Conservation (phyloP, 139 green algal genomes). For the Haematococcus lacustris region DNA sequence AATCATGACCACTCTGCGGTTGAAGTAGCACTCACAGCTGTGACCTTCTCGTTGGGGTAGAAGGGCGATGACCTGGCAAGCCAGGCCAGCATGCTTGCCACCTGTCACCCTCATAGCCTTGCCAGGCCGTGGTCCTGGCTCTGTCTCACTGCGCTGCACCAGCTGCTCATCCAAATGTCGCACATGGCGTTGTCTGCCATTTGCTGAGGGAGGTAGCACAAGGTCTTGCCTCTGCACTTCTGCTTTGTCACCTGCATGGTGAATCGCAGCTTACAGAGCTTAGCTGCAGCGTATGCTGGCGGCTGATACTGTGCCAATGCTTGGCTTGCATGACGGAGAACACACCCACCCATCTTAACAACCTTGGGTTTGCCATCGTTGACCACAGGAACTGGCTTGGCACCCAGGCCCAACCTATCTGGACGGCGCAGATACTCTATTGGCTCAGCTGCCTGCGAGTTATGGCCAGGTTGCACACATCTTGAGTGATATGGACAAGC, state of each 20-base stretch:
- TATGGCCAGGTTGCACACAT: no score
- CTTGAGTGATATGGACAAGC: no score
- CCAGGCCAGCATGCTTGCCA: constrained; percentile 50
- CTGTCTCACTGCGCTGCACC: constrained; percentile 24
- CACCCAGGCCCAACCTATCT: constrained; percentile 64
- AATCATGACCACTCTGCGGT: no score
- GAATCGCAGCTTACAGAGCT: neutral
- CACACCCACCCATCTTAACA: constrained; percentile 39
- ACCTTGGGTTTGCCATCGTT: constrained; percentile 21
- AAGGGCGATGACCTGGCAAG: constrained; percentile 43
- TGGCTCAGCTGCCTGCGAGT: constrained; percentile 38
- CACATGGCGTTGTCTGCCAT: constrained; percentile 46
- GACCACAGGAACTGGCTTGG: constrained; percentile 33
- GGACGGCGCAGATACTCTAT: constrained; percentile 62
- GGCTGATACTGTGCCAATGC: no score
- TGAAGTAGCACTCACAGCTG: constrained; percentile 1
- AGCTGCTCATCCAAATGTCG: constrained; percentile 62
- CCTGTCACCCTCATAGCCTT: constrained; percentile 51
- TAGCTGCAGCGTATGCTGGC: neutral
- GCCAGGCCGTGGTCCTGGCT: constrained; percentile 12
- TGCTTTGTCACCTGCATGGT: constrained; percentile 31
- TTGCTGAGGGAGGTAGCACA: constrained; percentile 42
- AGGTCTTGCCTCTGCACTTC: constrained; percentile 27
- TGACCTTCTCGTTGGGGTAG: constrained; percentile 27
- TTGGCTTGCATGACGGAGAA: no score